A percentile compares a stretch with the other conserved stretches of the same genome.
These are phyloP conservation scores for Alternaria sp. DNA, from an alignment of 2,329 filamentous ascomycete genomes.

Conservation along the genomic window DNA sequence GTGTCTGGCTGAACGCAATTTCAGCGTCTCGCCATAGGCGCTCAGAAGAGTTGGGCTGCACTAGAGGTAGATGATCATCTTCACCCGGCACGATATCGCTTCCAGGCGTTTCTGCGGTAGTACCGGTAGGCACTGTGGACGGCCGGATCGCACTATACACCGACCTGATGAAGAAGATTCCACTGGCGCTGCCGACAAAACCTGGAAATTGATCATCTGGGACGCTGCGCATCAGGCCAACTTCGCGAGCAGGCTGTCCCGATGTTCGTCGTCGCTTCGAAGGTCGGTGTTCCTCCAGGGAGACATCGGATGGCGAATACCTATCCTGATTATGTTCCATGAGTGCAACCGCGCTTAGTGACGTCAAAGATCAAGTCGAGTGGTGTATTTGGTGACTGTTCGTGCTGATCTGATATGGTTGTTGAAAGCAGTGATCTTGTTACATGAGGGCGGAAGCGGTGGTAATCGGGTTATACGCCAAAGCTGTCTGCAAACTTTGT, in stretches of 20 bases:
- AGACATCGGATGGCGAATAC: conserved; percentile 1
- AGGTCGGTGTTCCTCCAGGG: conserved; percentile 11
- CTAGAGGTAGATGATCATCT: conserved; percentile 60
- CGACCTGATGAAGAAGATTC: conserved; percentile 67
- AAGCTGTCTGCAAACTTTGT: neutral
- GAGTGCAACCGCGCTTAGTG: neutral
- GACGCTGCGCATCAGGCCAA: conserved; percentile 63
- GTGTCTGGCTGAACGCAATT: conserved; percentile 17
- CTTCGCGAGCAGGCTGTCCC: conserved; percentile 47
- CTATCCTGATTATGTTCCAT: conserved; percentile 21
- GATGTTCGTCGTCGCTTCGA: conserved; percentile 27
- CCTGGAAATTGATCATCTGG: conserved; percentile 59
- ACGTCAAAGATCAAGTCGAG: neutral
- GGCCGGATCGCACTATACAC: conserved; percentile 61
- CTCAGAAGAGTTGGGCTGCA: conserved; percentile 25
- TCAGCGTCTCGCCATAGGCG: conserved; percentile 48
- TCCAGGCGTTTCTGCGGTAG: conserved; percentile 34
- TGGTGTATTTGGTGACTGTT: neutral
- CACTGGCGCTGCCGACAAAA: conserved; percentile 67
- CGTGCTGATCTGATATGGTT: neutral
- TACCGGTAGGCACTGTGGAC: conserved; percentile 11
- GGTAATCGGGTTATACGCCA: neutral
- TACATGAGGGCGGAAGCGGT: neutral
- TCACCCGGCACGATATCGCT: conserved; percentile 64
- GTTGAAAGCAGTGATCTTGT: neutral